Percentiles rank a stretch among this genome's conserved stretches.
phyloP scores from a whole-genome alignment of 139 green algal species.

The Micromonas pusilla region DNA sequence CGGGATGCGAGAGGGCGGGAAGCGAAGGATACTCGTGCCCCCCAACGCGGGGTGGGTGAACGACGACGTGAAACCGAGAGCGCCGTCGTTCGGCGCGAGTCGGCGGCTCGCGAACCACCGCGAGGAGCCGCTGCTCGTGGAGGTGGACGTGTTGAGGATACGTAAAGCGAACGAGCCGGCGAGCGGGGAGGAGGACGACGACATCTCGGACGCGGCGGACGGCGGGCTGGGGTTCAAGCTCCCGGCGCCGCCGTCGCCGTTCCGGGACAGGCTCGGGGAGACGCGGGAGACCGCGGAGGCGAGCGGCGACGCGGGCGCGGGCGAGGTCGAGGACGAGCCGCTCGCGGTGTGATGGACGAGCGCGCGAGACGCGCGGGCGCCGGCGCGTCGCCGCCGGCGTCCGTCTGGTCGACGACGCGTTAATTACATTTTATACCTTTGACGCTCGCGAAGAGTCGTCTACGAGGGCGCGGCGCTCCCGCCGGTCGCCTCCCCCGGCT shows the following conservation, averaged over 20 bases:
- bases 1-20: constrained; percentile 55
- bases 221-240: constrained; percentile 22
- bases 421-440: no score
- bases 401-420: no score
- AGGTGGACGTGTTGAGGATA: constrained; percentile 8
- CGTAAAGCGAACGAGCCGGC: not conserved
- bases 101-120: constrained; percentile 46
- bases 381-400: no score
- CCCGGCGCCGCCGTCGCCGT: constrained; percentile 7
- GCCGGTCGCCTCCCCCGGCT: not conserved
- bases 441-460: no score
- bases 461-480: no score
- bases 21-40: constrained; percentile 51
- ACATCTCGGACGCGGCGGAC: not conserved
- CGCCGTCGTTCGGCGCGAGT: constrained; percentile 50
- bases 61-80: constrained; percentile 39
- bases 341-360: no score
- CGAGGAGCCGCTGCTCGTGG: constrained; percentile 43
- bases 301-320: no score
- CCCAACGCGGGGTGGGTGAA: constrained; percentile 46
- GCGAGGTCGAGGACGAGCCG: no score
- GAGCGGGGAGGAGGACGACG: not conserved
- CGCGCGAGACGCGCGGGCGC: no score
- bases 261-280: not conserved
- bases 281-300: no score